Evolutionary conservation across 2,329 filamentous ascomycete genomes (phyloP).

Genomic region (Coccinonectria pachysandricola): DNA sequence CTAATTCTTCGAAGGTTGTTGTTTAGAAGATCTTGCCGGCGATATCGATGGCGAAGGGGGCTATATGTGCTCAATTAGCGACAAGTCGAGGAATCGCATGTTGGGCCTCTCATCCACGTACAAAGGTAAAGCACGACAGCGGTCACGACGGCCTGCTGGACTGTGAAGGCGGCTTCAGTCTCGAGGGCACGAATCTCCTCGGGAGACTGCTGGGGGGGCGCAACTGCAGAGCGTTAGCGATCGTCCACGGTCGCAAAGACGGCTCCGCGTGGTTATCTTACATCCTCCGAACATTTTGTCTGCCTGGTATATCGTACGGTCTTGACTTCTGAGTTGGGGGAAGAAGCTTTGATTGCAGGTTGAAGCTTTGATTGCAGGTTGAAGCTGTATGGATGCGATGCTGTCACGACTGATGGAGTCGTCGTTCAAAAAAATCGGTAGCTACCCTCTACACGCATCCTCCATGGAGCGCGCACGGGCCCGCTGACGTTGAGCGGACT

Average conservation of each 20-base stretch:
- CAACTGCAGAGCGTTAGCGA: slow-evolving; percentile 35
- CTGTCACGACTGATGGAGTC: slow-evolving; percentile 16
- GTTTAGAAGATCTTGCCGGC: slow-evolving; percentile 34
- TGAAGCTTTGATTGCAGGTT: no score
- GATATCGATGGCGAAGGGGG: slow-evolving; percentile 48
- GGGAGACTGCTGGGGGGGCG: slow-evolving; percentile 56
- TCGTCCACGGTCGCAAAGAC: slow-evolving; percentile 4
- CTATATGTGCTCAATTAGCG: slow-evolving; percentile 24
- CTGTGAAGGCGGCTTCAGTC: slow-evolving; percentile 53
- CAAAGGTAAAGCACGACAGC: slow-evolving; percentile 66
- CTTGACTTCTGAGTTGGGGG: slow-evolving; percentile 1
- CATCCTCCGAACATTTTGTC: slow-evolving; percentile 54
- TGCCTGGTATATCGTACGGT: slow-evolving; percentile 1
- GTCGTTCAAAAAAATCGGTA: slow-evolving; percentile 13
- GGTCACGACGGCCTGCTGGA: slow-evolving; percentile 56
- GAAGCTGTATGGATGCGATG: slow-evolving; percentile 12
- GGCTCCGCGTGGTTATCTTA: slow-evolving; percentile 24
- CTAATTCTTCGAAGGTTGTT: background rate
- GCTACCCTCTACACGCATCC: slow-evolving; percentile 7
- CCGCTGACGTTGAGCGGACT: slow-evolving; percentile 3
- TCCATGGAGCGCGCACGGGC: slow-evolving; percentile 5
- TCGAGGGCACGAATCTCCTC: slow-evolving; percentile 64
- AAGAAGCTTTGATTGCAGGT: no score
- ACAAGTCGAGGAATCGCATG: background rate
- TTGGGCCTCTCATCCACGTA: slow-evolving; percentile 33